Conservation (phyloP, 2,329 filamentous ascomycete species). For the Cryphonectria japonica region DNA sequence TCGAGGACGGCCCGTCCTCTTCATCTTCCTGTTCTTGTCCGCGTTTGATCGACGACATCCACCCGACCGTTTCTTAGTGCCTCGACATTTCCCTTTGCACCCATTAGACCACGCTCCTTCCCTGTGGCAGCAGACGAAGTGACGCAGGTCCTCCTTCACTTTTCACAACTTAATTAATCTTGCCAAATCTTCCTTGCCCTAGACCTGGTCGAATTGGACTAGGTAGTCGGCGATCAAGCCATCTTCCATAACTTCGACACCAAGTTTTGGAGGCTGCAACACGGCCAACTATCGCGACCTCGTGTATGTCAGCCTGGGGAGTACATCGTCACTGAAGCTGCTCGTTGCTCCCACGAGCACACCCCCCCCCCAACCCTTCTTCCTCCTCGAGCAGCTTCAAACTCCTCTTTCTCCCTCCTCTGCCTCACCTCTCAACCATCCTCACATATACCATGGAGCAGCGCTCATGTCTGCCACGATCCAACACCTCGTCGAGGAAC, state of each 20-base stretch:
- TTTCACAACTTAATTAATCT: not conserved
- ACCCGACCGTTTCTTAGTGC: not conserved
- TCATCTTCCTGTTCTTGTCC: not conserved
- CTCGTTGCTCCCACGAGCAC: conserved; percentile 10
- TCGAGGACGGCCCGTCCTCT: not conserved
- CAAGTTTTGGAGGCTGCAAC: not conserved
- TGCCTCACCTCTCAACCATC: not conserved
- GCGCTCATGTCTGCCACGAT: conserved; percentile 19
- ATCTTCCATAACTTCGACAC: not conserved
- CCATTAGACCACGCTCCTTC: not conserved
- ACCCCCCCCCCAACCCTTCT: not conserved
- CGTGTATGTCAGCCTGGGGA: conserved; percentile 18
- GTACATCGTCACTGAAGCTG: conserved; percentile 19
- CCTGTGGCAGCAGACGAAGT: conserved; percentile 1
- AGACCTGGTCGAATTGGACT: not conserved
- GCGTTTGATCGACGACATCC: not conserved
- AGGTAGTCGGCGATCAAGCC: not conserved
- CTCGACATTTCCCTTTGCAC: not conserved
- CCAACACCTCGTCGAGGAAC: conserved; percentile 22
- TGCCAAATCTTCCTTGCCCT: not conserved
- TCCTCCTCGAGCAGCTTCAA: conserved; percentile 21
- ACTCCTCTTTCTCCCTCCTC: not conserved
- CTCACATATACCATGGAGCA: conserved; percentile 23
- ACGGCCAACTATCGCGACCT: conserved; percentile 6
- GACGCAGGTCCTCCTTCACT: conserved; percentile 2